Conservation (phyloP, 2,329 filamentous ascomycete species). For the Lasiodiplodia hormozganensis region DNA sequence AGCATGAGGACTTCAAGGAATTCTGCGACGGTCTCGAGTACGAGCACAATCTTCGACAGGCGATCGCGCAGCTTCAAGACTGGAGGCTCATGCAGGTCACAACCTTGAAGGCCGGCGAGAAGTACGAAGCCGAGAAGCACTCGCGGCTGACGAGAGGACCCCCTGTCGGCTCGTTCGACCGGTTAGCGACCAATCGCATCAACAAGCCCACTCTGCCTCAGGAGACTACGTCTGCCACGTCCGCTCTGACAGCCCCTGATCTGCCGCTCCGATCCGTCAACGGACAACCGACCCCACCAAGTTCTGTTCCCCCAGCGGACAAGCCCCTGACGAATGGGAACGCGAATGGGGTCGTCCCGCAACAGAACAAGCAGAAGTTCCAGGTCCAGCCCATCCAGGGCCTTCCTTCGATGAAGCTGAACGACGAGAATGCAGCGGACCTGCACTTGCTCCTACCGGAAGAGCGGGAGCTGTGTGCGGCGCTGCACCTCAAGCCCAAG, state of each 20-base stretch:
- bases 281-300: conserved; percentile 50
- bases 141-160: conserved; percentile 69
- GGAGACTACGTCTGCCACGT: conserved; percentile 77
- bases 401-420: conserved; percentile 70
- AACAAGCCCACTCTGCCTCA: conserved; percentile 68
- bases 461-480: conserved; percentile 85
- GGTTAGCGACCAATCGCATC: conserved; percentile 74
- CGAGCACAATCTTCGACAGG: conserved; percentile 88
- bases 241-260: conserved; percentile 79
- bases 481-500: conserved; percentile 86
- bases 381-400: conserved; percentile 65
- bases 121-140: conserved; percentile 90
- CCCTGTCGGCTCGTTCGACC: conserved; percentile 83
- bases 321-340: conserved; percentile 60
- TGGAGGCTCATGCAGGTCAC: conserved; percentile 88
- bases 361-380: conserved; percentile 57
- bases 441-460: conserved; percentile 84
- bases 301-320: conserved; percentile 36
- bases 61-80: conserved; percentile 89
- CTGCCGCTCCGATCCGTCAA: conserved; percentile 68
- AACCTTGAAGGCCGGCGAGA: conserved; percentile 84
- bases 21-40: conserved; percentile 86
- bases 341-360: conserved; percentile 44
- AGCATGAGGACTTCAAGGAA: conserved; percentile 84
- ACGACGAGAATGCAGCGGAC: conserved; percentile 79